Evolutionary conservation across 768 basidiomycete genomes (phyloP), one percentile per base, ranked within the genome.

Genomic region (Coprinopsis strossmayeri): DNA sequence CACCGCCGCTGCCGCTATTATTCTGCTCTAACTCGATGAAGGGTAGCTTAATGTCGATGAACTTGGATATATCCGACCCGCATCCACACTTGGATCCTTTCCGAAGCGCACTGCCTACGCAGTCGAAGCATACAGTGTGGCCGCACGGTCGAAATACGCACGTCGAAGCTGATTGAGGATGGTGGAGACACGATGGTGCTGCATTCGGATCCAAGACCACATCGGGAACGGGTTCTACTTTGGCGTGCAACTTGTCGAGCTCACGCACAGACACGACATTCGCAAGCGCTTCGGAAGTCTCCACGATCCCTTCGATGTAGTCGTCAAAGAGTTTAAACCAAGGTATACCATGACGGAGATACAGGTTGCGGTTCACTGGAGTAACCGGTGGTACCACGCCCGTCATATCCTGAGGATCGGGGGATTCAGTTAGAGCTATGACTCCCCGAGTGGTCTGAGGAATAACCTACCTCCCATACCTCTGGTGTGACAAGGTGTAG

Each of bases 401-500:
- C 3, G 54, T 57, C 7, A 57, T 32, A 2, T 30, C 45, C 56
- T 55, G 34, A 2, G 15, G n/a, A n/a, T n/a, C n/a, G n/a, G n/a
- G n/a, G 25, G 9, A 5, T 10, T 5, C 15, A 2, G 9, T 1
- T 5, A 38, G 13, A 12, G n/a, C 3, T 18, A 40, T 39, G 20
- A 15, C 24, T n/a, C n/a, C n/a, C 1, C 15, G 5, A 13, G 1
- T 12, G 3, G 43, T 2, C 17, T 5, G 7, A 13, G 17, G 18
- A n/a, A 17, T 5, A n/a, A 47, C 50, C 35, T 24, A 53, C 56
- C 56, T 57, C 56, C 56, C 56, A 57, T 5, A 15, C n/a, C 18
- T 55, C 55, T 4, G 56, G 52, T 24, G 54, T 32, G n/a, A 57
- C 11, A 23, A 57, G 51, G 28, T 55, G 56, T 9, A 57, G 37